These are phyloP conservation scores for Monoraphidium neglectum DNA, from an alignment of 139 green algal species.

Conservation along the genomic window DNA sequence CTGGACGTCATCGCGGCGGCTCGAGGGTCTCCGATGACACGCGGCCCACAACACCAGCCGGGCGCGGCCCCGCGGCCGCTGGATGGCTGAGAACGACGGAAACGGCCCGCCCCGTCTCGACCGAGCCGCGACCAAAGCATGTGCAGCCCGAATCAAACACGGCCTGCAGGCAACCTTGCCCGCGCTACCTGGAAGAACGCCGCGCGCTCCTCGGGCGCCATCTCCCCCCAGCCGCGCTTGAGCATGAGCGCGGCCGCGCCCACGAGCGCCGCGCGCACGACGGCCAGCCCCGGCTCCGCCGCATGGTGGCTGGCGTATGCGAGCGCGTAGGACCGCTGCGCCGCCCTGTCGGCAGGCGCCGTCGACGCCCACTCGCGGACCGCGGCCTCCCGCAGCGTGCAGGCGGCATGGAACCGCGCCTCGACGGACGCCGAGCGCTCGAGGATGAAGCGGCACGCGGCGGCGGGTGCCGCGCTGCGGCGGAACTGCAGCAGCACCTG, in stretches of 20 bases:
- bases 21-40: too few species aligned
- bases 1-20: too few species aligned
- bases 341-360: constrained; percentile 3
- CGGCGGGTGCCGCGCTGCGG: constrained; percentile 34
- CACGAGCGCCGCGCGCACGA: constrained; percentile 38
- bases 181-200: constrained; percentile 49
- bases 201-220: not conserved
- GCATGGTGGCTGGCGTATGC: constrained; percentile 35
- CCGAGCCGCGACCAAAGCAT: not conserved
- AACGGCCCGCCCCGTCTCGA: not conserved
- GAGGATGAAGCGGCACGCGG: constrained; percentile 61
- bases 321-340: constrained; percentile 60
- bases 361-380: constrained; percentile 62
- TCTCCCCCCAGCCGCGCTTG: constrained; percentile 75
- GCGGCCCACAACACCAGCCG: too few species aligned
- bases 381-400: constrained; percentile 56
- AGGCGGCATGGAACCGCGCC: constrained; percentile 61
- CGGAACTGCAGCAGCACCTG: constrained; percentile 63
- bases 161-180: constrained; percentile 12
- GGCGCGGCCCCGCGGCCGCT: too few species aligned
- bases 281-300: constrained; percentile 18
- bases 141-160: not conserved
- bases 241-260: constrained; percentile 59
- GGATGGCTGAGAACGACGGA: too few species aligned
- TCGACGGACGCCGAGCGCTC: constrained; percentile 36